Base-by-base conservation (phyloP, 257 asterid genomes). In the Phtheirospermum japonicum region DNA sequence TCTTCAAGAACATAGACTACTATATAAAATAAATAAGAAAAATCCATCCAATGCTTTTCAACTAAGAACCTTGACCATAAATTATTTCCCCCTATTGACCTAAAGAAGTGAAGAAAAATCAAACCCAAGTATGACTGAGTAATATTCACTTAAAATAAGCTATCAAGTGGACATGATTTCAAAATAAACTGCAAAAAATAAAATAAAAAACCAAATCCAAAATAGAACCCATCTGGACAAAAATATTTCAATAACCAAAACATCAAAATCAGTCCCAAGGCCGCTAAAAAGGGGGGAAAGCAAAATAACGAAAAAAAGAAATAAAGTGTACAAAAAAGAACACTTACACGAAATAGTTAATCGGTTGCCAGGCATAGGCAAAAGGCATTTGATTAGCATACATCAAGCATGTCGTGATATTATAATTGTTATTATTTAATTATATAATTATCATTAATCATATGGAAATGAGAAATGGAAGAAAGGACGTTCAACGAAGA, bases 301-400 rank as follows among this genome's bases (percentile, higher is more conserved):
- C n/a, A n/a, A n/a, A n/a, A n/a, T n/a, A n/a, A n/a, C n/a, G n/a
- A 59, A 0, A 7, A n/a, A 54, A 7, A 9, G 50, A 19, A 4
- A 9, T 1, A 37, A 37, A 37, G 2, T 8, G 9, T 2, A 9
- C 2, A 3, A 40, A 4, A 12, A 40, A 37, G 34, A 64, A 17
- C 20, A 75, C 92, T 80, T 62, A 82, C 92, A 67, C 64, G 77
- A 79, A 40, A n/a, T 12, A 40, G 48, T 73, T 58, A 0, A 40
- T 40, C 48, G 67, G 74, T 46, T 46, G 50, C n/a, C n/a, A n/a
- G n/a, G n/a, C n/a, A n/a, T n/a, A n/a, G n/a, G n/a, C n/a, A n/a
- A 14, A 0, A 4, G 16, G 6, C 48, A 40, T 40, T 40, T 40
- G 48, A 40, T 40, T 40, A n/a, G n/a, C n/a, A n/a, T n/a, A n/a